Evolutionary conservation across 148 eudicot species (phyloP).

Genomic region (Vaccinium vitisidaea): DNA sequence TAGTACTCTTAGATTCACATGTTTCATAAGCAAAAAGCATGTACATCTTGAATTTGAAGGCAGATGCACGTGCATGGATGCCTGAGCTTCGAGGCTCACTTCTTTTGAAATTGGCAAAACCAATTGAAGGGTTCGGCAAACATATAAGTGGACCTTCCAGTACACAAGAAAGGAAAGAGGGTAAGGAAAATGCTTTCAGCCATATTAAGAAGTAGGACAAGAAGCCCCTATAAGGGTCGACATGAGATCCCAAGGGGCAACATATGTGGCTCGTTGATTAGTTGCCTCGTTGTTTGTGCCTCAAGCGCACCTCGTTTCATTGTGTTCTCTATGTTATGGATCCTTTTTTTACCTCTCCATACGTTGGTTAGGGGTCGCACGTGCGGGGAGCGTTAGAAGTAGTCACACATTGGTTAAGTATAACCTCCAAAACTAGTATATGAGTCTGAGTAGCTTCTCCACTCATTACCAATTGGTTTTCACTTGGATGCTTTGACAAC

Average conservation of each 20-base stretch:
- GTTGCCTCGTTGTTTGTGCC: no score
- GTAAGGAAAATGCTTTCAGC: not conserved
- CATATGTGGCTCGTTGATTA: no score
- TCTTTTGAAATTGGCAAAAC: not conserved
- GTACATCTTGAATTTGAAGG: not conserved
- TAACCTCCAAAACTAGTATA: no score
- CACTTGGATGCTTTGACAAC: no score
- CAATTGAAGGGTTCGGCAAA: not conserved
- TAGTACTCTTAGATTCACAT: not conserved
- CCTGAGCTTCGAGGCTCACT: not conserved
- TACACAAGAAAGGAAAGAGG: slow-evolving; percentile 1
- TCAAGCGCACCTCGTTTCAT: no score
- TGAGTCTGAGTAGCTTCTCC: no score
- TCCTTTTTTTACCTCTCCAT: no score
- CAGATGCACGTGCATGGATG: not conserved
- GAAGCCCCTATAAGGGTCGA: not conserved
- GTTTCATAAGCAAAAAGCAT: not conserved
- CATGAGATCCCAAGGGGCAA: not conserved
- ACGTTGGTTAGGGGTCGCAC: no score
- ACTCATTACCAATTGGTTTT: no score
- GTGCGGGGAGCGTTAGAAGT: no score
- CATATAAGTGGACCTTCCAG: not conserved
- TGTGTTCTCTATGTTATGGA: no score
- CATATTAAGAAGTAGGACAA: not conserved
- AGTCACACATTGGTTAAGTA: no score